Evolutionary conservation across 768 basidiomycete species (phyloP), one percentile per base, ranked within the genome.

Genomic region (Chalciporus chontae): DNA sequence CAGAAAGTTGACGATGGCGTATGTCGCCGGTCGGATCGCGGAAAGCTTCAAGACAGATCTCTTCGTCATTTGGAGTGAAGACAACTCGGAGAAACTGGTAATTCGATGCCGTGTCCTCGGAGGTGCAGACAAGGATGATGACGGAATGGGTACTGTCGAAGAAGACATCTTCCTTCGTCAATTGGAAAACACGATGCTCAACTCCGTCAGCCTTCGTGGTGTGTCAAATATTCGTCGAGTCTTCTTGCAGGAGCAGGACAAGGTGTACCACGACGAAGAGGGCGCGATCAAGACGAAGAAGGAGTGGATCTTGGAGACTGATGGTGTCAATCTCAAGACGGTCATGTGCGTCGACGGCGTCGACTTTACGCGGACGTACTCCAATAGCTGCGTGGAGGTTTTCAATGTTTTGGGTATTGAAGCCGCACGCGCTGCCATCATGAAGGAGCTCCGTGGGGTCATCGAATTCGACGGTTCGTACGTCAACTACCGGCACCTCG

Each of bases 401-500:
- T 94, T 94, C 78, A 77, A 90, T 57, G 91, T 94, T 19, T 78
- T 98, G 47, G 96, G 96, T 57, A 96, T 99, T 62, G 96, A 99
- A 69, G 96, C 94, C 17, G 94, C 94, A 14, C 85, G 95, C 6
- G 92, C 85, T 14, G 92, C 94, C 8, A 87, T 99, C 60, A 84
- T 96, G 79, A 90, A 79, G 73, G 96, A 99, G 68, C 71, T 99
- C 40, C 87, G 95, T 55, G 80, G 84, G 49, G 96, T 98, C 66
- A 96, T 99, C 71, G 94, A 97, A 71, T 97, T 98, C 74, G 95
- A 97, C 64, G 95, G 95, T 77, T 97, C 95, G 15, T 96, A 97
- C 62, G 96, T 99, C 77, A 98, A 99, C 71, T 98, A 94, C 70
- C 84, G 96, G 47, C 96, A 99, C 70, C 78, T 98, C 43, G 90